These are phyloP conservation scores for Botrytis paeoniae DNA, from an alignment of 2,329 filamentous ascomycete genomes.

Conservation along the genomic window DNA sequence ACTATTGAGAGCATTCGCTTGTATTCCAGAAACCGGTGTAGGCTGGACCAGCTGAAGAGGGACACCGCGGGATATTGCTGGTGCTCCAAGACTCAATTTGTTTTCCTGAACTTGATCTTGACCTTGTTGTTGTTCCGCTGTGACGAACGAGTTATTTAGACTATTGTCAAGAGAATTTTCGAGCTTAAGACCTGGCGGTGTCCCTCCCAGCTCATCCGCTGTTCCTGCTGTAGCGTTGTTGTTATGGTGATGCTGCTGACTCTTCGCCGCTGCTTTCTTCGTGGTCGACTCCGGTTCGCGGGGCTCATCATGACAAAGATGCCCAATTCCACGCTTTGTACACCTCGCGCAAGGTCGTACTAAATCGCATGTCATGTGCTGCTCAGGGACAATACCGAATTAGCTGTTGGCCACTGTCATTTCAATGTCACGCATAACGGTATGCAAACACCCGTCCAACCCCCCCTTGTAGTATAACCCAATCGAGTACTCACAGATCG, in stretches of 20 bases:
- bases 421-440: slow-evolving; percentile 36
- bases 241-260: slow-evolving; percentile 51
- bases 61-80: slow-evolving; percentile 46
- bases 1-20: slow-evolving; percentile 57
- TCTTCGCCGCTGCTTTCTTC: slow-evolving; percentile 68
- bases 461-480: slow-evolving; percentile 30
- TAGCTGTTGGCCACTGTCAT: slow-evolving; percentile 37
- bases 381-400: slow-evolving; percentile 38
- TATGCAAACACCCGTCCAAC: slow-evolving; percentile 30
- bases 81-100: slow-evolving; percentile 41
- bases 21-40: slow-evolving; percentile 63
- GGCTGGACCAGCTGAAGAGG: slow-evolving; percentile 71
- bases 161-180: slow-evolving; percentile 45
- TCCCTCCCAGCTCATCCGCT: slow-evolving; percentile 56
- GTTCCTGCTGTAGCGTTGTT: slow-evolving; percentile 48
- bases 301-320: slow-evolving; percentile 96
- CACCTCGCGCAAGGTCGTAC: slow-evolving; percentile 85
- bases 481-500: slow-evolving; percentile 72
- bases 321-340: slow-evolving; percentile 97
- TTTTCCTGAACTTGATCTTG: slow-evolving; percentile 46
- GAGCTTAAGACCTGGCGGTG: slow-evolving; percentile 48
- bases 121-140: slow-evolving; percentile 41
- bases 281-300: slow-evolving; percentile 66
- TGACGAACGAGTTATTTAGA: slow-evolving; percentile 52
- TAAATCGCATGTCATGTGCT: slow-evolving; percentile 93